These are phyloP conservation scores for Ganoderma lucidum DNA, from an alignment of 1,284 basidiomycete genomes.

Conservation along the genomic window DNA sequence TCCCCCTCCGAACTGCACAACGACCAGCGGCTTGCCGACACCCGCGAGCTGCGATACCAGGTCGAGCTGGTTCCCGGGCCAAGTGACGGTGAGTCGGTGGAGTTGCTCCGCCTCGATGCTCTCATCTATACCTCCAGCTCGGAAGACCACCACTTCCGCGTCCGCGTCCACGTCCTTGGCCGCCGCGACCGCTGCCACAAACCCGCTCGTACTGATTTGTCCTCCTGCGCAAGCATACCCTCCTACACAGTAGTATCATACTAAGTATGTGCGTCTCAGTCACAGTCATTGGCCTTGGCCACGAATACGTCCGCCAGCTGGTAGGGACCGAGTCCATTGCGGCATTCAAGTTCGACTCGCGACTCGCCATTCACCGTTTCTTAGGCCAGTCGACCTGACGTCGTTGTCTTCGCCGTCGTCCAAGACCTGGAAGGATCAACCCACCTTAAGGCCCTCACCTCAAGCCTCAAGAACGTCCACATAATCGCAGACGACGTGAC, in stretches of 20 bases:
- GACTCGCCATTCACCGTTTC: not conserved
- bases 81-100: no score
- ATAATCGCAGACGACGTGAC: slow-evolving; percentile 38
- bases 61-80: no score
- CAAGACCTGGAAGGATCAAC: slow-evolving; percentile 30
- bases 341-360: no score
- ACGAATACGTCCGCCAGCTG: slow-evolving; percentile 26
- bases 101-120: no score
- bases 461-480: slow-evolving; percentile 34
- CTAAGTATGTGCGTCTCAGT: slow-evolving; percentile 35
- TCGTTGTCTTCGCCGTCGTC: slow-evolving; percentile 33
- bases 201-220: not conserved
- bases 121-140: no score
- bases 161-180: no score
- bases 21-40: no score
- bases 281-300: slow-evolving; percentile 35
- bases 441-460: slow-evolving; percentile 32
- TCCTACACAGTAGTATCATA: slow-evolving; percentile 37
- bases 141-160: no score
- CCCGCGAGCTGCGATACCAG: no score
- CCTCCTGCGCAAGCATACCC: not conserved
- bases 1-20: no score
- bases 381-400: slow-evolving; percentile 7
- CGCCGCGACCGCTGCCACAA: no score
- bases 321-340: slow-evolving; percentile 17